Base-by-base conservation (phyloP, 2,329 filamentous ascomycete genomes). In the Talaromyces funiculosus region DNA sequence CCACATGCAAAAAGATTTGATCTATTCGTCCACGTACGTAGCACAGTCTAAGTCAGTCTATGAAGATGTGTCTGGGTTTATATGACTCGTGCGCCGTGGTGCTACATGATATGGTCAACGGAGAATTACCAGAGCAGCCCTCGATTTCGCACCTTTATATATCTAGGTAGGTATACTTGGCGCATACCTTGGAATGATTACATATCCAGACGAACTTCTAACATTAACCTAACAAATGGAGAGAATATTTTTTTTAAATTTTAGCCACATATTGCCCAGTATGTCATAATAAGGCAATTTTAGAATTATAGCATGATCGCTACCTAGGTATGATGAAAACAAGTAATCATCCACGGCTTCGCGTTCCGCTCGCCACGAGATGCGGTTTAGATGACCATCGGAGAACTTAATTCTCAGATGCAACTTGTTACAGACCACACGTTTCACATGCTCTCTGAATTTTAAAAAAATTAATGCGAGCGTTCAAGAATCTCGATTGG, bases 281-380 rank as follows among this genome's bases (percentile, higher is more conserved):
- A 26, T 26, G 22, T n/a, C 22, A 47, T 5, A n/a, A n/a, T 26
- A 16, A 45, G 3, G 42, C 4, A 5, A 6, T n/a, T n/a, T n/a
- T n/a, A n/a, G n/a, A 47, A 47, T 3, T 47, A 14, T 31, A 49
- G 16, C 18, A 10, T 29, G 16, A 3, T 49, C 24, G 24, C 16
- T n/a, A n/a, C n/a, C n/a, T n/a, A n/a, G n/a, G n/a, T 20, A 51
- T 33, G 47, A 51, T 51, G 47, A 4, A 33, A 51, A 10, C 10
- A 35, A 24, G 35, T n/a, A 40, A 38, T 55, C 53, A 55, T 42
- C 16, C 8, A n/a, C 55, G 55, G 55, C 31, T 49, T 57, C 31
- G 35, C 18, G 31, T 57, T 57, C 55, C 55, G 55, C 18, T 49
- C 38, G 42, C 55, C 55, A 49, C 55, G 8, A 33, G 14, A 26